Base-by-base conservation (phyloP, 2,329 filamentous ascomycete species). In the Cladosporium austrohemisphaericum region DNA sequence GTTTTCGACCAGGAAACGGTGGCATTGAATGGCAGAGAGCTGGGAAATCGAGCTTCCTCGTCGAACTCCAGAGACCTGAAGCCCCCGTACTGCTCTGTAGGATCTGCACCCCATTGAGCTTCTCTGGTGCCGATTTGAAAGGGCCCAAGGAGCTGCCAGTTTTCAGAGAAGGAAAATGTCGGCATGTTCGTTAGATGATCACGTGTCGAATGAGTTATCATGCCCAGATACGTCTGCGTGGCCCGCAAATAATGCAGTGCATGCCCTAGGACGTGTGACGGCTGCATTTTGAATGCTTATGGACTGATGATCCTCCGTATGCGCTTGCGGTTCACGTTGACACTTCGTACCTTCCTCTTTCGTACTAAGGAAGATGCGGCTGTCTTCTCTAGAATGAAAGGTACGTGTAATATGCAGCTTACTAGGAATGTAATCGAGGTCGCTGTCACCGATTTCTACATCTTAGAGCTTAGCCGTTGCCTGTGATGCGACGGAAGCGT, bases 41-140 rank as follows among this genome's bases (percentile, higher is more conserved):
- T 80, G 48, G 63, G 65, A 56, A 76, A 81, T 1, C 52, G 60
- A 25, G 68, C 66, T 14, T 68, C 54, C 2, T 62, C 53, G 58
- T 76, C 65, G 58, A 71, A 75, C 9, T 64, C 55, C 23, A 80
- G 63, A 28, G 62, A 63, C 49, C 65, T 68, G 58, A 81, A 81
- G 33, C 78, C 78, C 33, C 78, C 78, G 46, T 70, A 55, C 47
- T 63, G 64, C 55, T 80, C 77, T 32, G 81, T 66, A 29, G 78
- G 79, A 65, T 82, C 79, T 25, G 78, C 73, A 31, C 78, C 78
- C 78, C 78, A 82, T 20, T 75, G 66, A 18, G 76, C 76, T 65
- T 81, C 79, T 76, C 78, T 68, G 48, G 77, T 82, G 52, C 79
- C 79, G 49, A 77, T 74, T 54, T 76, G 73, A 57, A 81, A 82